Percentiles rank a stretch among this genome's conserved stretches.
Evolutionary conservation across 768 basidiomycete genomes (phyloP).

Genomic region (Pleurotus platypus): DNA sequence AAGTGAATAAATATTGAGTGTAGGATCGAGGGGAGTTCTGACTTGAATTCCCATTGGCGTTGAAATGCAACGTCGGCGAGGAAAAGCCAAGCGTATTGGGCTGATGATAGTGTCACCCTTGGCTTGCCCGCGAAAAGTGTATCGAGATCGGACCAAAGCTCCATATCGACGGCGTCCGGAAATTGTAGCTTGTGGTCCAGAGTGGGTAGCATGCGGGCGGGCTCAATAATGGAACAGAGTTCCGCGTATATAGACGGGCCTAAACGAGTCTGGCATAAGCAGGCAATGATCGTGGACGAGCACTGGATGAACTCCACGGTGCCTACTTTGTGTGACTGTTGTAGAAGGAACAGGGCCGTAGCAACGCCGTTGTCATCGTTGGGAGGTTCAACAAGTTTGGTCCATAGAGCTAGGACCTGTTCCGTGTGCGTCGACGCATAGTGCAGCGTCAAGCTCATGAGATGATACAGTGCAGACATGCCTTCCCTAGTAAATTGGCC

Average conservation of each 20-base stretch:
- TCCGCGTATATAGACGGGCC: conserved; percentile 78
- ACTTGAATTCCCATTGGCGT: conserved; percentile 70
- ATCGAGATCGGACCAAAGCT: conserved; percentile 78
- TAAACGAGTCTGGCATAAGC: conserved; percentile 72
- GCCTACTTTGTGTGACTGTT: conserved; percentile 83
- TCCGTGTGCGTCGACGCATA: conserved; percentile 74
- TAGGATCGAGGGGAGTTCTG: conserved; percentile 70
- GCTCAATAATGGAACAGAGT: conserved; percentile 81
- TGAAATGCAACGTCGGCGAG: conserved; percentile 74
- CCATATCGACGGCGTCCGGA: conserved; percentile 64
- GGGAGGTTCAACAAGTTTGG: conserved; percentile 68
- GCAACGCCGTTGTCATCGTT: conserved; percentile 75
- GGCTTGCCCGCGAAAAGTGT: conserved; percentile 72
- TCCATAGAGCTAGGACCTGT: conserved; percentile 79
- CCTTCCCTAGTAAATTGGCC: conserved; percentile 56
- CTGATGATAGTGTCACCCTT: conserved; percentile 67
- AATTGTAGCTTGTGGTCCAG: conserved; percentile 67
- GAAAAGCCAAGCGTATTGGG: conserved; percentile 87
- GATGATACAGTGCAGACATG: conserved; percentile 66
- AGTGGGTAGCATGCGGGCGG: conserved; percentile 76
- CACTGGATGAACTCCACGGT: conserved; percentile 75
- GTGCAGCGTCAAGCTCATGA: conserved; percentile 78
- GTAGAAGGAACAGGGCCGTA: conserved; percentile 77
- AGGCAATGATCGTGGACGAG: conserved; percentile 79
- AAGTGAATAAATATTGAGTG: conserved; percentile 80